Percentiles rank a stretch among this genome's conserved stretches.
Conservation (phyloP, 2,329 filamentous ascomycete genomes). For the Diaporthe citriasiana region DNA sequence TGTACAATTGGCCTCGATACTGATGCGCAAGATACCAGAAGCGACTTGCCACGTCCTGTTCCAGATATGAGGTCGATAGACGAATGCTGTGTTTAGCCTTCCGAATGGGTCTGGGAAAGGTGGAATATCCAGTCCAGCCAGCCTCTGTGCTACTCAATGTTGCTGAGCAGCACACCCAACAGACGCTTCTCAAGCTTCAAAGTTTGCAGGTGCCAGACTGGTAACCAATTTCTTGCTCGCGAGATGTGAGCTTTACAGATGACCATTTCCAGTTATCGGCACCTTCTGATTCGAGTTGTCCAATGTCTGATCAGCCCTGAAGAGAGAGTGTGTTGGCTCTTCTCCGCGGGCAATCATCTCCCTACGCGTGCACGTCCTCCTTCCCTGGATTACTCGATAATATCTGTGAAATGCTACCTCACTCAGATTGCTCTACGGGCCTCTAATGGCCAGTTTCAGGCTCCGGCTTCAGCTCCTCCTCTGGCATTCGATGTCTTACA, state of each 20-base stretch:
- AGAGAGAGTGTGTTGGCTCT: not conserved
- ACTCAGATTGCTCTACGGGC: constrained; percentile 8
- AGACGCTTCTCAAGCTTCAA: not conserved
- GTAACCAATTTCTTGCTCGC: not conserved
- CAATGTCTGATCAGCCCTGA: not conserved
- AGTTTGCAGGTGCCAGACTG: not conserved
- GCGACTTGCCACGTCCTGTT: constrained; percentile 2
- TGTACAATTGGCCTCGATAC: constrained; percentile 3
- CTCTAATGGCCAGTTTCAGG: constrained; percentile 4
- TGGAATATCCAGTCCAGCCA: not conserved
- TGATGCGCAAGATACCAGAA: constrained; percentile 14
- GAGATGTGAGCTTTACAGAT: constrained; percentile 4
- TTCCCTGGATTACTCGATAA: not conserved
- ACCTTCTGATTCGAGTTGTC: constrained; percentile 40
- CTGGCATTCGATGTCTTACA: not conserved
- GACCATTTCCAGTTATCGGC: constrained; percentile 3
- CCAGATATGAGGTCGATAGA: constrained; percentile 21
- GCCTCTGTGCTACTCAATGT: not conserved
- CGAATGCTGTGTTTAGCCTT: not conserved
- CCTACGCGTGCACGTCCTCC: not conserved
- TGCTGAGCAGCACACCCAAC: not conserved
- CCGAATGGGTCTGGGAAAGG: not conserved
- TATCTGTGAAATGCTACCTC: constrained; percentile 9
- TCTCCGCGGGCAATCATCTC: constrained; percentile 15
- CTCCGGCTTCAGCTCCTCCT: not conserved